These are phyloP conservation scores for Ascochyta fabae DNA, from an alignment of 2,329 filamentous ascomycete genomes.

Conservation along the genomic window DNA sequence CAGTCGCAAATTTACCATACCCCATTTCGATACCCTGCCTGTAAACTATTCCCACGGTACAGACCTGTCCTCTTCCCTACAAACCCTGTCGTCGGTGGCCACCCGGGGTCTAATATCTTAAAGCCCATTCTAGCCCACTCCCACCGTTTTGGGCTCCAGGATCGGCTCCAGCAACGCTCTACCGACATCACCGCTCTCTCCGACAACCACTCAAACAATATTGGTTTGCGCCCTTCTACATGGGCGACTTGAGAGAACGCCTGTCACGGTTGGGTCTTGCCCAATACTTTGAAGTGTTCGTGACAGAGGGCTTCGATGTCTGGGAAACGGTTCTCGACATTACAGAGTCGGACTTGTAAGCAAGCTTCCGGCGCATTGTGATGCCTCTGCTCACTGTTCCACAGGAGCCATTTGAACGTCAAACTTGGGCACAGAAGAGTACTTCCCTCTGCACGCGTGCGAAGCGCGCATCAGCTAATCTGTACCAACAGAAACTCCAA, in stretches of 20 bases:
- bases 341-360: conserved; percentile 81
- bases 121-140: conserved; percentile 66
- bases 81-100: conserved; percentile 11
- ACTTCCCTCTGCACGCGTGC: conserved; percentile 44
- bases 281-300: conserved; percentile 75
- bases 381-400: neutral
- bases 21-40: conserved; percentile 36
- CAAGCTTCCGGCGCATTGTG: neutral
- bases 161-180: conserved; percentile 57
- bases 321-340: conserved; percentile 87
- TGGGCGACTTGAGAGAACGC: conserved; percentile 70
- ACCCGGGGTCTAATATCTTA: conserved; percentile 26
- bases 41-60: conserved; percentile 32
- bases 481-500: conserved; percentile 71
- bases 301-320: conserved; percentile 82
- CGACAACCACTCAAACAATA: conserved; percentile 11
- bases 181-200: conserved; percentile 9
- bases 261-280: conserved; percentile 78
- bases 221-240: conserved; percentile 46
- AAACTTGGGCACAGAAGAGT: conserved; percentile 83
- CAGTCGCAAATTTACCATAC: conserved; percentile 31
- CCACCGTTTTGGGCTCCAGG: conserved; percentile 72
- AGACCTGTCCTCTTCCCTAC: conserved; percentile 7
- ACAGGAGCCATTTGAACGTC: conserved; percentile 73
- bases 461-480: conserved; percentile 12